phyloP scores from a whole-genome alignment of 2,329 filamentous ascomycete species.

The Colletotrichum sp. region DNA sequence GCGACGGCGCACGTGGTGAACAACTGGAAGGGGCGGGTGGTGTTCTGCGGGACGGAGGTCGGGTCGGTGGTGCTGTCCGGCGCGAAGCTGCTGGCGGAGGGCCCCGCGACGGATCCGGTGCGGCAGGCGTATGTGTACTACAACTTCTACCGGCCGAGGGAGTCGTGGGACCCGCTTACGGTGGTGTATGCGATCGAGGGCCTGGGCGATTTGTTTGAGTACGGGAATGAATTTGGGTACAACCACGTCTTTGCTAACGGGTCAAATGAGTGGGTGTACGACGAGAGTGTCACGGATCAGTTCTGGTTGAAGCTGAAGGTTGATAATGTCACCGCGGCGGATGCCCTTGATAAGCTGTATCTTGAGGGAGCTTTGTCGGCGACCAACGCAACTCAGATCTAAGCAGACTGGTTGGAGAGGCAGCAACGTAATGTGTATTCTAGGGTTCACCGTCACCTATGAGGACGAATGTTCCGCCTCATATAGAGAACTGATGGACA shows the following conservation, averaged over 20 bases:
- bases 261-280: slow-evolving; percentile 47
- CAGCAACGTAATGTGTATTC: not conserved
- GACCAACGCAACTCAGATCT: not conserved
- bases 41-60: slow-evolving; percentile 49
- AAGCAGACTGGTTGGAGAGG: accelerated
- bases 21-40: slow-evolving; percentile 44
- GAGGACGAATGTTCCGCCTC: not conserved
- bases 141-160: slow-evolving; percentile 34
- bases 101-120: slow-evolving; percentile 37
- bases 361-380: slow-evolving; percentile 26
- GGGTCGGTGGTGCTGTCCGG: slow-evolving; percentile 47
- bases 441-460: not conserved
- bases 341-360: slow-evolving; percentile 32
- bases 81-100: slow-evolving; percentile 34
- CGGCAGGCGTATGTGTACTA: slow-evolving; percentile 45
- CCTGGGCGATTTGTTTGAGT: slow-evolving; percentile 38
- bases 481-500: not conserved
- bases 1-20: slow-evolving; percentile 49
- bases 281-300: slow-evolving; percentile 39
- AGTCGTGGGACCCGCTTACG: slow-evolving; percentile 49
- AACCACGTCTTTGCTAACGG: slow-evolving; percentile 45
- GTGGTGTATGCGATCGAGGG: slow-evolving; percentile 44
- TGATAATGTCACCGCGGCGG: slow-evolving; percentile 31
- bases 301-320: slow-evolving; percentile 41
- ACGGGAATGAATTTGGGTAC: slow-evolving; percentile 41